These are phyloP conservation scores for Stagonosporopsis tanaceti DNA, from an alignment of 2,329 filamentous ascomycete genomes.

Conservation along the genomic window DNA sequence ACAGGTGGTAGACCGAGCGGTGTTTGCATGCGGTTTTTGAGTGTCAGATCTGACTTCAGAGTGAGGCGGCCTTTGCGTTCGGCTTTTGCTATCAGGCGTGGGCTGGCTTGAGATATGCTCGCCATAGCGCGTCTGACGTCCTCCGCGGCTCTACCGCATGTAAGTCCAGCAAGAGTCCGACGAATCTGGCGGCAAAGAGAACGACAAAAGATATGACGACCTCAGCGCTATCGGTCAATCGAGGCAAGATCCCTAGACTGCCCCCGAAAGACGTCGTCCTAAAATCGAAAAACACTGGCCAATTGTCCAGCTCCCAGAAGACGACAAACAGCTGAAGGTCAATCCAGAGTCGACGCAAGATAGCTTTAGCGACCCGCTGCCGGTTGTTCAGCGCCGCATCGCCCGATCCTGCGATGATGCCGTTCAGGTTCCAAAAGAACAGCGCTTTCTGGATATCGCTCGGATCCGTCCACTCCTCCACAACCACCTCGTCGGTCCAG, in stretches of 20 bases:
- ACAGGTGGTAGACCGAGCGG: neutral
- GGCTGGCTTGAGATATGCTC: slow-evolving; percentile 4
- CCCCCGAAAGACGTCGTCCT: neutral
- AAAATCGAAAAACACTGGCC: slow-evolving; percentile 33
- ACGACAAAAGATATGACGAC: slow-evolving; percentile 9
- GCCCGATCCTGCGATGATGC: slow-evolving; percentile 30
- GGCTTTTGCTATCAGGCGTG: neutral
- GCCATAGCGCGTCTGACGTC: slow-evolving; percentile 22
- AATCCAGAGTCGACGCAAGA: slow-evolving; percentile 27
- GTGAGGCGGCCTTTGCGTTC: neutral
- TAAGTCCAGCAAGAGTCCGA: slow-evolving; percentile 8
- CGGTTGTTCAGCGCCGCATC: neutral
- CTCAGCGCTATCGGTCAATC: neutral
- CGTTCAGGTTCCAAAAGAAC: slow-evolving; percentile 62
- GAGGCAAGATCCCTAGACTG: neutral
- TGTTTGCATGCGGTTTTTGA: slow-evolving; percentile 4
- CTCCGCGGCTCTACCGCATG: slow-evolving; percentile 14
- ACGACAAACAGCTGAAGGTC: slow-evolving; percentile 35
- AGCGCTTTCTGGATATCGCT: slow-evolving; percentile 56
- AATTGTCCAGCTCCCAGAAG: slow-evolving; percentile 45
- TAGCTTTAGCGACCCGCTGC: slow-evolving; percentile 1
- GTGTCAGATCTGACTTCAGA: neutral
- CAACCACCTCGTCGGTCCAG: slow-evolving; percentile 48
- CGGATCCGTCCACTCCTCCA: slow-evolving; percentile 59
- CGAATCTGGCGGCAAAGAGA: slow-evolving; percentile 3